Base-by-base conservation (phyloP, 2,329 filamentous ascomycete genomes). In the Clarireedia hainanense region DNA sequence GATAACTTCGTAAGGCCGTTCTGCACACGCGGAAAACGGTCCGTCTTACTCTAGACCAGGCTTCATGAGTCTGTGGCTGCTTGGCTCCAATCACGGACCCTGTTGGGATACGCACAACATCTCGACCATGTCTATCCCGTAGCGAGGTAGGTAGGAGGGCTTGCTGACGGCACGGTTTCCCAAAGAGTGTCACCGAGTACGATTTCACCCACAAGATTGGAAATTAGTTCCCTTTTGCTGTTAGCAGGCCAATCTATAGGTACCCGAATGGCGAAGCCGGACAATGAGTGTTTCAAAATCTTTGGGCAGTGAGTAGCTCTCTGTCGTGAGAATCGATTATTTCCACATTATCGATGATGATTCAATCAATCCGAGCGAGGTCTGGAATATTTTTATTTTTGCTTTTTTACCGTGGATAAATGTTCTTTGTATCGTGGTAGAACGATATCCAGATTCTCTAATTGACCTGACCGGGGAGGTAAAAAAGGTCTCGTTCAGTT, bases 11-110 rank as follows among this genome's bases (percentile, higher is more conserved):
- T 40, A 47, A 43, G 15, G 15, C 27, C 30, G 14, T 47, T 52
- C 48, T 56, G 54, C 54, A 56, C 54, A 56, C 49, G 54, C 54
- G 54, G 54, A 52, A 56, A 56, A 56, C 54, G 54, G 54, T 56
- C 54, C 54, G 54, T 56, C 48, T 52, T 47, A 52, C 52, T 47
- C 23, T 47, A 47, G 43, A 55, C 47, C 52, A 55, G 42, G 24
- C 24, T 23, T 20, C 23, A 15, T 14, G 17, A 12, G 50, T 26
- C 34, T 4, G 15, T 48, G 36, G 26, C 12, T 37, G 40, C 52
- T 55, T 55, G 52, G 47, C 47, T 27, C 43, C 43, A 47, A 47
- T 47, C 43, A 47, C 26, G 4, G 9, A 14, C 43, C 23, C 26
- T 14, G 43, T 7, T 47, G 12, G 20, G 15, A 51, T 43, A 45